A percentile compares a stretch with the other conserved stretches of the same genome.
Evolutionary conservation across 768 basidiomycete genomes (phyloP).

Genomic region (Calocybe cyanea): DNA sequence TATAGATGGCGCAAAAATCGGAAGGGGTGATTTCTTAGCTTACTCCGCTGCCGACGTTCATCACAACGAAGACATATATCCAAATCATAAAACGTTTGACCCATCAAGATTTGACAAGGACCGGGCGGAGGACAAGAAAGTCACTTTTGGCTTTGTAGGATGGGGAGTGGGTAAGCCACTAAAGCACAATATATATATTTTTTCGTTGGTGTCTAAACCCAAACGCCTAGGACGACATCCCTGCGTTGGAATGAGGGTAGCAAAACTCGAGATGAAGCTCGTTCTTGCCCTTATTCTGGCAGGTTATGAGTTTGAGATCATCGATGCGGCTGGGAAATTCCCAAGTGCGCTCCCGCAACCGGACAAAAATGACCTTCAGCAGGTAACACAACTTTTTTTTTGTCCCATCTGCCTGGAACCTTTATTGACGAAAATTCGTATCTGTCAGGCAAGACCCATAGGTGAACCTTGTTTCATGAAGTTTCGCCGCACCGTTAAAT

Average conservation of each 20-base stretch:
- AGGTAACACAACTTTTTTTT: constrained; percentile 16
- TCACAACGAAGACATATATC: constrained; percentile 31
- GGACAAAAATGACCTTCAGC: constrained; percentile 29
- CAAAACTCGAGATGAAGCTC: constrained; percentile 36
- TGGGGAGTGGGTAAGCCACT: constrained; percentile 35
- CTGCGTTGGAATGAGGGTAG: constrained; percentile 34
- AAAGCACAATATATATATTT: background rate
- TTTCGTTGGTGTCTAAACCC: background rate
- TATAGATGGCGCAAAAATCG: constrained; percentile 23
- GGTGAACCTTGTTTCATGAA: constrained; percentile 26
- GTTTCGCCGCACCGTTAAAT: constrained; percentile 21
- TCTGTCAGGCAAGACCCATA: constrained; percentile 20
- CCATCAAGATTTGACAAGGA: constrained; percentile 28
- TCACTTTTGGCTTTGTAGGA: constrained; percentile 27
- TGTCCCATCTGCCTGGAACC: background rate
- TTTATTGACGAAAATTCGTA: background rate
- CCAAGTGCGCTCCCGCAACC: constrained; percentile 23
- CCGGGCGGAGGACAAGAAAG: constrained; percentile 33
- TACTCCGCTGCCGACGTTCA: constrained; percentile 31
- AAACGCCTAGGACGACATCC: constrained; percentile 30
- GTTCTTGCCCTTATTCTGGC: constrained; percentile 30
- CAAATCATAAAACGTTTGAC: constrained; percentile 31
- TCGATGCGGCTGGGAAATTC: constrained; percentile 26
- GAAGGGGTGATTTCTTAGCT: constrained; percentile 31
- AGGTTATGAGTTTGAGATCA: constrained; percentile 29